A percentile compares a stretch with the other conserved stretches of the same genome.
Conservation (phyloP, 176 grass and related monocot species). For the Urochloa ruziziensis region DNA sequence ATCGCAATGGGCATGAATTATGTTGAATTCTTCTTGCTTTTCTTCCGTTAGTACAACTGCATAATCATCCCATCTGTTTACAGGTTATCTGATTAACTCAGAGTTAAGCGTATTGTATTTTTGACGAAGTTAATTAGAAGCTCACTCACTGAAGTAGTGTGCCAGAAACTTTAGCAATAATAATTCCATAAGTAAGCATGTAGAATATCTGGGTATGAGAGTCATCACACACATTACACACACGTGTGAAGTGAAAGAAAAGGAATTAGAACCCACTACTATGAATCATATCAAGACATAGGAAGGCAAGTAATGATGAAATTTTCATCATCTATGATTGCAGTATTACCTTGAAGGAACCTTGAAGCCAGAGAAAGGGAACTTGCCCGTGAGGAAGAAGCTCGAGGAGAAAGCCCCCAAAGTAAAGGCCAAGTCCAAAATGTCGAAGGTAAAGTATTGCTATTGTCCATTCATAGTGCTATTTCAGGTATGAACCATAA, state of each 20-base stretch:
- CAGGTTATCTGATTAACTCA: background rate
- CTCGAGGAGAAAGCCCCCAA: slow-evolving; percentile 87
- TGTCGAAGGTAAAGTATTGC: slow-evolving; percentile 78
- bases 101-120: background rate
- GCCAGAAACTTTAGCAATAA: background rate
- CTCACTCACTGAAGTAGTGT: background rate
- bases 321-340: slow-evolving; percentile 25
- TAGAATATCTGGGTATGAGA: background rate
- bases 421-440: slow-evolving; percentile 95
- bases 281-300: background rate
- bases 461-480: background rate
- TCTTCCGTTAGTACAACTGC: background rate
- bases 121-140: background rate
- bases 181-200: background rate
- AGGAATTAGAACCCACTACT: background rate
- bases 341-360: slow-evolving; percentile 99
- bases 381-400: slow-evolving; percentile 80
- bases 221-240: background rate
- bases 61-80: background rate
- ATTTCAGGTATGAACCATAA: background rate
- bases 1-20: background rate
- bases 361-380: slow-evolving; percentile 89
- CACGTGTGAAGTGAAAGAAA: background rate
- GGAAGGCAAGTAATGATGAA: background rate
- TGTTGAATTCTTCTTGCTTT: slow-evolving; percentile 9